Evolutionary conservation across 345 rosid genomes (phyloP).

Genomic region (Sisymbrium irio): DNA sequence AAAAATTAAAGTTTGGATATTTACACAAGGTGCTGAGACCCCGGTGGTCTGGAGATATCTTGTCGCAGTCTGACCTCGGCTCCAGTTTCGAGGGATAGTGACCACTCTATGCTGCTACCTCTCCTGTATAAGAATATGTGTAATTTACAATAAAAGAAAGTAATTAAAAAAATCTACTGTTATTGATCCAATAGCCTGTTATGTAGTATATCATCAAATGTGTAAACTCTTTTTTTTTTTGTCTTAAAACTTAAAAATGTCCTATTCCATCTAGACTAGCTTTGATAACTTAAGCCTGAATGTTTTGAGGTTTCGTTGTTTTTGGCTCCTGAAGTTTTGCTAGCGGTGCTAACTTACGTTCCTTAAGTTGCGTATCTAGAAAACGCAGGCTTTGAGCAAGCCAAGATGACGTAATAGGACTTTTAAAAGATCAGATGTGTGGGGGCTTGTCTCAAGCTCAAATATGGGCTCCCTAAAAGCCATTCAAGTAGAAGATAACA

Average conservation of each 20-base stretch:
- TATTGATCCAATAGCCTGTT: constrained; percentile 24
- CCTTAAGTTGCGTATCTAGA: constrained; percentile 1
- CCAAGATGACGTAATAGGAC: neutral
- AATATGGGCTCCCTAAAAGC: neutral
- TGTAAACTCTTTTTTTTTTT: constrained; percentile 4
- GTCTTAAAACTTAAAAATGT: neutral
- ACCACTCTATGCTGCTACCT: constrained; percentile 20
- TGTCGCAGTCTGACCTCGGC: constrained; percentile 16
- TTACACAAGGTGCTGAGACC: constrained; percentile 24
- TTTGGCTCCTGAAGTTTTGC: neutral
- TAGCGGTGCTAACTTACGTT: neutral
- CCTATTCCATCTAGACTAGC: neutral
- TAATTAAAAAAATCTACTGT: constrained; percentile 5
- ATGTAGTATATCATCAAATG: constrained; percentile 11
- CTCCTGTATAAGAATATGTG: constrained; percentile 29
- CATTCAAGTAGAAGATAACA: neutral
- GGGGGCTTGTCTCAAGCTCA: constrained; percentile 2
- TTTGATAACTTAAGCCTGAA: neutral
- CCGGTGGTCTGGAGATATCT: constrained; percentile 26
- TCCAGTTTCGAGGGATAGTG: constrained; percentile 8
- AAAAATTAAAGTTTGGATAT: constrained; percentile 24
- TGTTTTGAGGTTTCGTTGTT: neutral
- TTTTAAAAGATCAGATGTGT: neutral
- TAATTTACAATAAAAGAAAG: constrained; percentile 26
- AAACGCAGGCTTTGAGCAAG: constrained; percentile 2